Percentiles rank a stretch among this genome's conserved stretches.
These are phyloP conservation scores for Aspergillus neotritici DNA, from an alignment of 2,329 filamentous ascomycete genomes.

Conservation along the genomic window DNA sequence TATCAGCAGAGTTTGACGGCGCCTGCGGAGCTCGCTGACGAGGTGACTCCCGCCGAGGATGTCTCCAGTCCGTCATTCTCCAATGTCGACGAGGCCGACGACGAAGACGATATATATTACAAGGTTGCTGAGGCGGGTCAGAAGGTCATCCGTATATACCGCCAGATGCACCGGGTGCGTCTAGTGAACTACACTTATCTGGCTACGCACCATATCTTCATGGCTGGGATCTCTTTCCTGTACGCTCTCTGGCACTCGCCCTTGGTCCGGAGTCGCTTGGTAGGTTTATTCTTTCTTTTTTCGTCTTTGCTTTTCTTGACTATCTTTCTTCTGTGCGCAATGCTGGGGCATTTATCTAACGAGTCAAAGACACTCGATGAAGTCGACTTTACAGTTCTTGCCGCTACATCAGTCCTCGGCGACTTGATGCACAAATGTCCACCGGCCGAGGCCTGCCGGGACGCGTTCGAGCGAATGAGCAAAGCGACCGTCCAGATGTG, in stretches of 20 bases:
- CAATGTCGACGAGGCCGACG: conserved; percentile 47
- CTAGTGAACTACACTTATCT: conserved; percentile 95
- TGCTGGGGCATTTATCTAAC: conserved; percentile 10
- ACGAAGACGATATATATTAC: conserved; percentile 86
- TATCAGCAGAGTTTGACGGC: conserved; percentile 87
- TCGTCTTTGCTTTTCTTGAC: background rate
- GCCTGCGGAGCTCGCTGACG: conserved; percentile 74
- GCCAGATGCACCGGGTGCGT: conserved; percentile 78
- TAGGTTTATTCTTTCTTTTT: conserved; percentile 44
- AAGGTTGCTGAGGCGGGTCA: conserved; percentile 95
- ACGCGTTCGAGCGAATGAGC: conserved; percentile 91
- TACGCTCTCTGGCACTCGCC: conserved; percentile 98
- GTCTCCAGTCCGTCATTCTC: conserved; percentile 51
- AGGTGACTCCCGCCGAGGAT: conserved; percentile 58
- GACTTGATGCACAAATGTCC: conserved; percentile 93
- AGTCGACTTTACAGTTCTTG: conserved; percentile 93
- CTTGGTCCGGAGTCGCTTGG: conserved; percentile 75
- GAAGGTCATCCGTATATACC: conserved; percentile 83
- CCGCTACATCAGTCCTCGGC: conserved; percentile 84
- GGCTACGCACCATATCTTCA: conserved; percentile 93
- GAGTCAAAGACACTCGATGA: conserved; percentile 68
- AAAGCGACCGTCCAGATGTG: conserved; percentile 96
- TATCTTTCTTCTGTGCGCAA: background rate
- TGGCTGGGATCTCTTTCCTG: conserved; percentile 89
- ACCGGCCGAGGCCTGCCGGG: conserved; percentile 86